A percentile compares a stretch with the other conserved stretches of the same genome.
phyloP scores from a whole-genome alignment of 768 basidiomycete genomes.

The Termitomyces eurrhizus region DNA sequence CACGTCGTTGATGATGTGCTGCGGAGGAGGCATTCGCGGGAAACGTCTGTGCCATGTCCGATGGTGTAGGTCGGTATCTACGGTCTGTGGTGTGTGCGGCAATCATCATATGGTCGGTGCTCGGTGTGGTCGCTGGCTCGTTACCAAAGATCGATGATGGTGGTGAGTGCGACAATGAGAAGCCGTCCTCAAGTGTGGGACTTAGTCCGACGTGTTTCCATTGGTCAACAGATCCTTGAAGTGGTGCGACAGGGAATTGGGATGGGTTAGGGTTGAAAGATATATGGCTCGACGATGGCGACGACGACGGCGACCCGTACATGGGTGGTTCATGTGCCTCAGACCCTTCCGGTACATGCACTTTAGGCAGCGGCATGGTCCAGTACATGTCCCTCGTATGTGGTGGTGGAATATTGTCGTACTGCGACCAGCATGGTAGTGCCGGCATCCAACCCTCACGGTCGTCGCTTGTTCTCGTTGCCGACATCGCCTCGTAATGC shows the following conservation, averaged over 20 bases:
- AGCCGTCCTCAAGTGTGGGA: not conserved
- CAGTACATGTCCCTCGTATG: slow-evolving; percentile 9
- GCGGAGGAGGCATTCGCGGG: not conserved
- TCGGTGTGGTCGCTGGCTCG: slow-evolving; percentile 7
- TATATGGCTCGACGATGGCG: no score
- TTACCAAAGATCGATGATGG: not conserved
- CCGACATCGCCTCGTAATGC: not conserved
- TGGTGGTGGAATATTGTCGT: slow-evolving; percentile 5
- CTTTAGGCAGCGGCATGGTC: slow-evolving; percentile 10
- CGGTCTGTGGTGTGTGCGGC: not conserved
- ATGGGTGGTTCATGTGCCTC: not conserved
- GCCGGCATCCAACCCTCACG: not conserved
- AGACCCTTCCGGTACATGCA: not conserved
- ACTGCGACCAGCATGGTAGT: not conserved
- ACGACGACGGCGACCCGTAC: not conserved
- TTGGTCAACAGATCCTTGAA: not conserved
- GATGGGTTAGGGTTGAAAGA: slow-evolving; percentile 3
- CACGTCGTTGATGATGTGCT: not conserved
- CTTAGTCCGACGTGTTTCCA: not conserved
- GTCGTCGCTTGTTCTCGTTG: not conserved
- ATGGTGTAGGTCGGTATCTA: not conserved
- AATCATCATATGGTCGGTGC: slow-evolving; percentile 5
- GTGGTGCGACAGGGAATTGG: not conserved
- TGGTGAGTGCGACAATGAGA: not conserved
- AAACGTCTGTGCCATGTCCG: not conserved